Percentiles rank a stretch among this genome's conserved stretches.
These are phyloP conservation scores for Phoma sp. DNA, from an alignment of 2,329 filamentous ascomycete species.

Conservation along the genomic window DNA sequence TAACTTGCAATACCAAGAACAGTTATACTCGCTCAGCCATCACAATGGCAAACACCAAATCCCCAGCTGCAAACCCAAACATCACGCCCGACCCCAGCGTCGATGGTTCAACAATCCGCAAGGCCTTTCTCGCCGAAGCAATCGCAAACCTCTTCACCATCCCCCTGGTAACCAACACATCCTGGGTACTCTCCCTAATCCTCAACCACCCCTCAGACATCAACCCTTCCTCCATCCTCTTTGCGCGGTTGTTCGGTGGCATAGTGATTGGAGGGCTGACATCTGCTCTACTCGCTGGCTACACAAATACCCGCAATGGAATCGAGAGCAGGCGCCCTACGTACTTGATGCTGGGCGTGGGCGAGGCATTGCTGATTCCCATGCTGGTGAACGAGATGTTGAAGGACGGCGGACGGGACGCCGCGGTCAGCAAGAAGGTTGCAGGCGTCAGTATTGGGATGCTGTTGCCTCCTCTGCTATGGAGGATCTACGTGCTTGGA, in stretches of 20 bases:
- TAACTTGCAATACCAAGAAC: neutral
- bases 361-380: conserved; percentile 29
- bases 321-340: conserved; percentile 32
- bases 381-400: conserved; percentile 27
- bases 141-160: conserved; percentile 36
- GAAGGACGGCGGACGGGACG: conserved; percentile 21
- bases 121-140: conserved; percentile 36
- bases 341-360: conserved; percentile 30
- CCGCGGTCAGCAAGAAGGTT: conserved; percentile 28
- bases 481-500: conserved; percentile 33
- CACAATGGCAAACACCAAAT: conserved; percentile 20
- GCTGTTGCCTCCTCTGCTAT: conserved; percentile 28
- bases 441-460: conserved; percentile 24
- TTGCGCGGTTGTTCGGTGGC: conserved; percentile 32
- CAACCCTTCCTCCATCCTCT: conserved; percentile 31
- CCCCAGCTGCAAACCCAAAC: conserved; percentile 27
- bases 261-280: conserved; percentile 33
- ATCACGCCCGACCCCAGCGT: conserved; percentile 22
- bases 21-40: neutral
- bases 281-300: conserved; percentile 29
- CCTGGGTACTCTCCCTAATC: conserved; percentile 26
- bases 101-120: conserved; percentile 30
- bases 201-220: conserved; percentile 28
- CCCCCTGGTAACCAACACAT: conserved; percentile 33
- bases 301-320: conserved; percentile 32